Evolutionary conservation across 805 yeast genomes (phyloP).

Genomic region (Barnettozyma salicaria): DNA sequence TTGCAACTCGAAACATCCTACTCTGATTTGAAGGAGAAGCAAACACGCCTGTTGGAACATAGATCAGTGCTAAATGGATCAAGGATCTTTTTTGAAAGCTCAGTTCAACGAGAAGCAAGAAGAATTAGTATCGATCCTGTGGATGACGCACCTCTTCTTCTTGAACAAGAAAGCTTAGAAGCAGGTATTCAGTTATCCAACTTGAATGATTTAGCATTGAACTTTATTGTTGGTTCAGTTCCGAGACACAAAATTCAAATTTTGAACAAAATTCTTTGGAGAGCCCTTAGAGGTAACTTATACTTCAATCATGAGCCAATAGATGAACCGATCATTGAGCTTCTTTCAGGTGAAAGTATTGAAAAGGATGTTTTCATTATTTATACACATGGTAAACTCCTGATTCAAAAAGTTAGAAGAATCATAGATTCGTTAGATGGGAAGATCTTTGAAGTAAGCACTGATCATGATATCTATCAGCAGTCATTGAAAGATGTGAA

Average conservation of each 20-base stretch:
- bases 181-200: slow-evolving; percentile 27
- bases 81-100: slow-evolving; percentile 40
- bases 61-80: slow-evolving; percentile 54
- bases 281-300: slow-evolving; percentile 88
- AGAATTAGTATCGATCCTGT: slow-evolving; percentile 31
- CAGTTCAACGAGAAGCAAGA: slow-evolving; percentile 27
- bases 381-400: slow-evolving; percentile 82
- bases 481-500: slow-evolving; percentile 25
- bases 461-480: slow-evolving; percentile 33
- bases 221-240: slow-evolving; percentile 65
- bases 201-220: slow-evolving; percentile 22
- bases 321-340: slow-evolving; percentile 60
- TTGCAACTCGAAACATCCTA: slow-evolving; percentile 64
- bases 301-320: slow-evolving; percentile 71
- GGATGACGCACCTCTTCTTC: slow-evolving; percentile 34
- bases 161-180: slow-evolving; percentile 34
- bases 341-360: slow-evolving; percentile 47
- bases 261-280: slow-evolving; percentile 82
- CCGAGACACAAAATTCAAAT: slow-evolving; percentile 61
- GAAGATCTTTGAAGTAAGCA: slow-evolving; percentile 51
- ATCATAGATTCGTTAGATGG: slow-evolving; percentile 92
- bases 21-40: slow-evolving; percentile 54
- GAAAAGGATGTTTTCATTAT: slow-evolving; percentile 81
- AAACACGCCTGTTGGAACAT: slow-evolving; percentile 63
- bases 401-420: slow-evolving; percentile 65